Conservation (phyloP, 495 filamentous ascomycete genomes). For the Aspergillus heteromorphus region DNA sequence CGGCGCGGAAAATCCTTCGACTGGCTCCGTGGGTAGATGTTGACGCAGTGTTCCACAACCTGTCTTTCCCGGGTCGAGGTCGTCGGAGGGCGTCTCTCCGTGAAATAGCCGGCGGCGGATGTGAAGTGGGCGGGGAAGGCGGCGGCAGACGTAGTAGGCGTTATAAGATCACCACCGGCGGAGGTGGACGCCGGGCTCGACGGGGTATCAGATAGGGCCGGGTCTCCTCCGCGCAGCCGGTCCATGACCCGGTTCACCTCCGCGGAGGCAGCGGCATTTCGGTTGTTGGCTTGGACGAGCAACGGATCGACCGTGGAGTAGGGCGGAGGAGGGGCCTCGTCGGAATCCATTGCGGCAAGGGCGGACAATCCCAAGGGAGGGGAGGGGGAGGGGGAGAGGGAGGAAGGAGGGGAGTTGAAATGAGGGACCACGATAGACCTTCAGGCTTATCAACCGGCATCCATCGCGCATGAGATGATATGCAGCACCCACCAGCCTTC, state of each 20-base stretch:
- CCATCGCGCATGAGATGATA: slow-evolving; percentile 22
- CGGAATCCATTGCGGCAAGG: slow-evolving; percentile 29
- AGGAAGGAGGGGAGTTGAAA: background rate
- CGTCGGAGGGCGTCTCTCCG: slow-evolving; percentile 28
- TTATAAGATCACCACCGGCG: slow-evolving; percentile 1
- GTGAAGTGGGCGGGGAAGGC: slow-evolving; percentile 29
- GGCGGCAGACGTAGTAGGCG: slow-evolving; percentile 2
- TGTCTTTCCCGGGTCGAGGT: slow-evolving; percentile 20
- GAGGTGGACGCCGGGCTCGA: slow-evolving; percentile 19
- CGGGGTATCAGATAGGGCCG: slow-evolving; percentile 1
- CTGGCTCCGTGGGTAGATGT: slow-evolving; percentile 40
- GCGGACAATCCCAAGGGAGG: background rate
- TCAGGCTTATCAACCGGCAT: slow-evolving; percentile 12
- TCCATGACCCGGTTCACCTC: slow-evolving; percentile 10
- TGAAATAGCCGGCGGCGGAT: slow-evolving; percentile 44
- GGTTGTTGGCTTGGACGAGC: slow-evolving; percentile 19
- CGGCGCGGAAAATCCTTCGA: slow-evolving; percentile 43
- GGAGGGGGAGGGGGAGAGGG: background rate
- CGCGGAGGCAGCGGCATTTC: slow-evolving; percentile 12
- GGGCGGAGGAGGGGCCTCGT: slow-evolving; percentile 42
- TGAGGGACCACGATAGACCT: background rate
- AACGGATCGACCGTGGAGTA: slow-evolving; percentile 44
- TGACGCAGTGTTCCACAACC: slow-evolving; percentile 36
- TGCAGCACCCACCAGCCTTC: background rate
- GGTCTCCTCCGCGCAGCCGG: slow-evolving; percentile 19